A percentile compares a stretch with the other conserved stretches of the same genome.
Evolutionary conservation across 352 stramenopile genomes (phyloP).

Genomic region (Globisporangium emineosum): DNA sequence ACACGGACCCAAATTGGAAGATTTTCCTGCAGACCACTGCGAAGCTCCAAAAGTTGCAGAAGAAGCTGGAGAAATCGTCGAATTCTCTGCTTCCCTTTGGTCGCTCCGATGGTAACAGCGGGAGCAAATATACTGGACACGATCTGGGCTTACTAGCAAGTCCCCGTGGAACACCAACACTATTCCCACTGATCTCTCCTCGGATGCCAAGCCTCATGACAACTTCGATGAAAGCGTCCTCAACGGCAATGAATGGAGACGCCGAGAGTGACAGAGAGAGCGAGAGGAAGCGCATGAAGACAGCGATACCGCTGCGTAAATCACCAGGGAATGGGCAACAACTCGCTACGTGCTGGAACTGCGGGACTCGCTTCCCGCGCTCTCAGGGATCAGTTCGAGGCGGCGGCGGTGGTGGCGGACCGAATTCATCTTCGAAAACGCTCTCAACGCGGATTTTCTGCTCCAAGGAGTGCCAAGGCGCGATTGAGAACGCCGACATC

Average conservation of each 20-base stretch:
- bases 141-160: not conserved
- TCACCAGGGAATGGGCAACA: constrained; percentile 25
- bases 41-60: constrained; percentile 48
- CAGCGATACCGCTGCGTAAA: constrained; percentile 24
- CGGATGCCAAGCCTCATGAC: constrained; percentile 13
- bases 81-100: not conserved
- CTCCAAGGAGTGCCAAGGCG: constrained; percentile 34
- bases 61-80: constrained; percentile 23
- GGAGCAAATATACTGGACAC: not conserved
- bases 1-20: constrained; percentile 50
- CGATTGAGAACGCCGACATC: constrained; percentile 38
- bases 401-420: constrained; percentile 15
- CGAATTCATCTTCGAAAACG: constrained; percentile 5
- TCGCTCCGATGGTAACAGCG: constrained; percentile 5
- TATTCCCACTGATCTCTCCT: constrained; percentile 33
- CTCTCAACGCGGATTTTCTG: constrained; percentile 36
- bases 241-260: not conserved
- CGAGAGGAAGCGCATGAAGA: constrained; percentile 17
- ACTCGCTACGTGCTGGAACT: constrained; percentile 64
- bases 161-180: constrained; percentile 3
- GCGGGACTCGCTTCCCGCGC: constrained; percentile 49
- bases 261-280: not conserved
- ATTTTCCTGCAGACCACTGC: constrained; percentile 33
- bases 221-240: constrained; percentile 6
- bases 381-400: constrained; percentile 14